A percentile compares a stretch with the other conserved stretches of the same genome.
Conservation (phyloP, 108 stramenopile genomes). For the Cyclotella cryptica region DNA sequence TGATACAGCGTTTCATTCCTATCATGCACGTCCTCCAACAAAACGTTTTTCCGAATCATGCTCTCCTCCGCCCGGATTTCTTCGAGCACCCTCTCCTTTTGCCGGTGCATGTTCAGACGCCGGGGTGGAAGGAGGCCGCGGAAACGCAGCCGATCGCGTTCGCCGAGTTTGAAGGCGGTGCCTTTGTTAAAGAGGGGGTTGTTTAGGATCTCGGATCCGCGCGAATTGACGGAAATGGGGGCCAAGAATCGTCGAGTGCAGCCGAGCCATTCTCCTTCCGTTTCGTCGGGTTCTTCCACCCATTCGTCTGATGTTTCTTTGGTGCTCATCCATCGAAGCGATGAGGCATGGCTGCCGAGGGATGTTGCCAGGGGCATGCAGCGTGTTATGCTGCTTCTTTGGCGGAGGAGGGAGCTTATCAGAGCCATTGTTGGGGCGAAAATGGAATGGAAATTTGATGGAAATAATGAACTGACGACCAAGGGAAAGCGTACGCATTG, state of each 20-base stretch:
- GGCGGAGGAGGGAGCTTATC: neutral
- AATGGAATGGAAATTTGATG: too few relatives aligned
- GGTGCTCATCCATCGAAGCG: constrained; percentile 1
- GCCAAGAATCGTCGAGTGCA: constrained; percentile 73
- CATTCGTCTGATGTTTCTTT: constrained; percentile 21
- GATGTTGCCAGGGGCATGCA: neutral
- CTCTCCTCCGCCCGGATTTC: constrained; percentile 68
- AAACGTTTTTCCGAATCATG: constrained; percentile 92
- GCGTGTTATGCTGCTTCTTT: neutral
- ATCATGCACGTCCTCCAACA: constrained; percentile 94
- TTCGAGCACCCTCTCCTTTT: constrained; percentile 70
- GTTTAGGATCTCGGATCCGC: constrained; percentile 62
- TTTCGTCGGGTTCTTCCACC: constrained; percentile 29
- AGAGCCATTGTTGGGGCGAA: neutral
- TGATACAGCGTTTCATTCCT: constrained; percentile 98
- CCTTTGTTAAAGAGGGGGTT: constrained; percentile 90
- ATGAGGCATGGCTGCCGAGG: neutral
- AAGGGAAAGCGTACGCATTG: too few relatives aligned
- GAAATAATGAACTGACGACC: too few relatives aligned
- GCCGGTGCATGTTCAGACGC: constrained; percentile 67
- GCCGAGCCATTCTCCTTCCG: constrained; percentile 82
- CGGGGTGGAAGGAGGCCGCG: constrained; percentile 87
- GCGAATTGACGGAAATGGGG: constrained; percentile 63
- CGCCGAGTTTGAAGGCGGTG: constrained; percentile 86
- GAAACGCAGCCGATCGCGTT: constrained; percentile 88